Evolutionary conservation across 805 yeast species (phyloP), one percentile per base, ranked within the genome.

Genomic region (Myxozyma sirexii): DNA sequence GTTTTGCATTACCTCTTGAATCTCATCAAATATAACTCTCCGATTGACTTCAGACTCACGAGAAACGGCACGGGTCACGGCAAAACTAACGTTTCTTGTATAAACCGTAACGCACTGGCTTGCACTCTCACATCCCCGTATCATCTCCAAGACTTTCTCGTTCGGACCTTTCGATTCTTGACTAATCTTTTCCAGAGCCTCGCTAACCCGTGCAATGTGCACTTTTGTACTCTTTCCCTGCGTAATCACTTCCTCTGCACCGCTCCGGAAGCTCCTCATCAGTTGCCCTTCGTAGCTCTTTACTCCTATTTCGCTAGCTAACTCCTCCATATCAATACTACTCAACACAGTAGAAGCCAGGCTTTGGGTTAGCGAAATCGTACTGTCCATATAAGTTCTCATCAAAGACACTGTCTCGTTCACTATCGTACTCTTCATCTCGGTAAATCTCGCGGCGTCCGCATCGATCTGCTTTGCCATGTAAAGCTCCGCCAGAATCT

Each of bases 211-310:
- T 17, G 48, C 19, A 2, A 21, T 44, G 24, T 46, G 51, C 6
- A 39, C 50, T 15, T 39, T 55, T 48, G 23, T 56, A 47, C 47
- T 42, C 38, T 57, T 51, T 19, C 51, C 35, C 4, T 52, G 53
- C 21, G 26, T 29, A 4, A 53, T 26, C 13, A 57, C 33, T 8
- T 37, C 57, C 24, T 51, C 56, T 5, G 43, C 57, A 10, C 29
- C 17, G 10, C n/a, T 46, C 19, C 27, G 13, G 19, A 57, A 57
- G 23, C 56, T 57, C 17, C 19, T 13, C 1, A 39, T 46, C 23
- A 57, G 31, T n/a, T 57, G 57, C n/a, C 15, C 54, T 43, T 57
- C 60, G 24, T 57, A 45, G 2, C 52, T 23, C 19, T 15, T n/a
- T 6, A 19, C 10, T 5, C 15, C 42, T 12, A 37, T n/a, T n/a